Conservation (phyloP, 1,139 yeast genomes). For the Taphrina sp. region DNA sequence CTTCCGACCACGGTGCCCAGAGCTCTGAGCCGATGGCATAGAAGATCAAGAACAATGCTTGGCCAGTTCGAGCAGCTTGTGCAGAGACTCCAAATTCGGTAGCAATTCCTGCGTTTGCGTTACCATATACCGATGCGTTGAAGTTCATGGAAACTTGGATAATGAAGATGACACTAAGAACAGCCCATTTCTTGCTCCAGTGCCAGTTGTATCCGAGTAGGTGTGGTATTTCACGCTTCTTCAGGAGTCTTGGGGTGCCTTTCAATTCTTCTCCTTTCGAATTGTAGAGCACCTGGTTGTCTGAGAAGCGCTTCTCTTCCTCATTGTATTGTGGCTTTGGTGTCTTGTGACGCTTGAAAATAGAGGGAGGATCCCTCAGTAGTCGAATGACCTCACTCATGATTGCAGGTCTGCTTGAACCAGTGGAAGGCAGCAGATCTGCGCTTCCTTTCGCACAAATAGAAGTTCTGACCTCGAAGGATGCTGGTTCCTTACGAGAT, state of each 20-base stretch:
- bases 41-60: constrained; percentile 46
- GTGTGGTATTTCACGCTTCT: constrained; percentile 46
- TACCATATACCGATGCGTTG: constrained; percentile 47
- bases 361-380: no score
- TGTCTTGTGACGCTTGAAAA: no score
- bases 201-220: constrained; percentile 45
- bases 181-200: constrained; percentile 45
- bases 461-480: no score
- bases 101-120: constrained; percentile 42
- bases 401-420: no score
- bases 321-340: constrained; percentile 3
- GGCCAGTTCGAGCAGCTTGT: constrained; percentile 46
- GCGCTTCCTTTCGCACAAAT: no score
- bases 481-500: no score
- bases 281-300: constrained; percentile 5
- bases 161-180: constrained; percentile 45
- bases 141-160: constrained; percentile 49
- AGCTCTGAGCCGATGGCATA: constrained; percentile 49
- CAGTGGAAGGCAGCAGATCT: no score
- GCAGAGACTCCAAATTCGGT: constrained; percentile 44
- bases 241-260: constrained; percentile 22
- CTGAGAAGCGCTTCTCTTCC: constrained; percentile 2
- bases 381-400: no score
- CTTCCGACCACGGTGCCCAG: constrained; percentile 51
- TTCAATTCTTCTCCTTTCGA: constrained; percentile 3